Percentiles rank a stretch among this genome's conserved stretches.
phyloP scores from a whole-genome alignment of 1,284 basidiomycete genomes.

The Apiotrichum veenhuisii region DNA sequence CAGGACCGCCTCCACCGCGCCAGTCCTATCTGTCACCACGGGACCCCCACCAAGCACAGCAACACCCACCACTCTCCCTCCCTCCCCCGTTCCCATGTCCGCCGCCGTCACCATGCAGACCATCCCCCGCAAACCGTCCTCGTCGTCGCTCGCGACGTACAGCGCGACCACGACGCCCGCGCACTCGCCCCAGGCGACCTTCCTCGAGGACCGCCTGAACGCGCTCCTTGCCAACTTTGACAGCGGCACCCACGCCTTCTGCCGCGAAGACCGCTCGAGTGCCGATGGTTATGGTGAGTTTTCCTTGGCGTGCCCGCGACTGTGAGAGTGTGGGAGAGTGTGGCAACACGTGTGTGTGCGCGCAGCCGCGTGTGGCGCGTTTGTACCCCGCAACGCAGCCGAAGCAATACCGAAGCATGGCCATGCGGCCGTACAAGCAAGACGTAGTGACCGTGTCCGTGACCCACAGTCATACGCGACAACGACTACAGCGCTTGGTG shows the following conservation, averaged over 20 bases:
- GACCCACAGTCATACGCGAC: background rate
- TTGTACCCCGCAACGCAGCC: no score
- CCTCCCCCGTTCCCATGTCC: background rate
- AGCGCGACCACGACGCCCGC: constrained; percentile 9
- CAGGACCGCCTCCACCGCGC: background rate
- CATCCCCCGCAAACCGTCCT: constrained; percentile 1
- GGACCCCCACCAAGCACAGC: background rate
- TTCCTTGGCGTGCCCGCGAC: background rate
- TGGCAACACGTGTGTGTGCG: background rate
- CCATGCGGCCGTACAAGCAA: no score
- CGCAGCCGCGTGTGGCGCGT: background rate
- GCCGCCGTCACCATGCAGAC: constrained; percentile 3
- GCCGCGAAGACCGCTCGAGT: constrained; percentile 19
- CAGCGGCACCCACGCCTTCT: constrained; percentile 32
- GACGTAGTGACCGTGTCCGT: no score
- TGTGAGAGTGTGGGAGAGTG: background rate
- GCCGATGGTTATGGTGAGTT: background rate
- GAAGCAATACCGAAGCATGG: no score
- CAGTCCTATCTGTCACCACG: background rate
- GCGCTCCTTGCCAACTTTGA: constrained; percentile 29
- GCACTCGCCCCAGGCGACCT: constrained; percentile 1
- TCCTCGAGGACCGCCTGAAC: constrained; percentile 23
- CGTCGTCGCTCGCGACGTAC: background rate
- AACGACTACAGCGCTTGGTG: constrained; percentile 18
- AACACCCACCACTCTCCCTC: background rate